Base-by-base conservation (phyloP, 2,329 filamentous ascomycete species). In the Raffaelea albimanens region DNA sequence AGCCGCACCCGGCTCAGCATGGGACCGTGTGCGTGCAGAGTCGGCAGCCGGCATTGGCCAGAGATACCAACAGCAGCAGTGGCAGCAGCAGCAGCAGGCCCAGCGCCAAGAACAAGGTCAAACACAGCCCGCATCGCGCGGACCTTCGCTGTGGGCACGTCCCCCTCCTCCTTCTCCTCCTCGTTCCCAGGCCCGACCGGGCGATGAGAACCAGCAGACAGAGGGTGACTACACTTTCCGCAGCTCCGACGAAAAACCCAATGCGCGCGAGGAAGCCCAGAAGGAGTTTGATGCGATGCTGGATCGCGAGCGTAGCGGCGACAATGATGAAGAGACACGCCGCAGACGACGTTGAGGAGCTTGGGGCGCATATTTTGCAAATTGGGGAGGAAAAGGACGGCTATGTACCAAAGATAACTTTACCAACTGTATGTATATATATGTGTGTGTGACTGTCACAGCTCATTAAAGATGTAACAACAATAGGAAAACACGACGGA, bases 221-320 rank as follows among this genome's bases (percentile, higher is more conserved):
- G 29, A 40, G 7, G 38, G 45, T 7, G 52, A 52, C 40, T 49
- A 50, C 44, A 46, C 47, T 7, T 53, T 47, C 43, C 20, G 39
- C n/a, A 39, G 19, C 4, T 43, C 51, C 19, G 51, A 45, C 23
- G 52, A 50, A 18, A 53, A 51, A 41, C 11, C 46, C 16, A 11
- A 25, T 10, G 50, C 49, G 13, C 50, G 49, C 22, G 40, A 47
- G 23, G 40, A 47, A 21, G 56, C 52, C 2, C 56, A 58, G 34
- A 53, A 46, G 39, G 50, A 57, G 20, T 58, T 58, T 44, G 56
- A 58, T 18, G 54, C 42, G n/a, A 53, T 58, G 55, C 48, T 58
- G 11, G 56, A 58, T 29, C 40, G 40, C n/a, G 56, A 58, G 40
- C 54, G 56, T 2, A 44, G 39, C 16, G 55, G 53, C 8, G 49